Evolutionary conservation across 2,329 filamentous ascomycete species (phyloP).

Genomic region (Pestalotiopsis sp.): DNA sequence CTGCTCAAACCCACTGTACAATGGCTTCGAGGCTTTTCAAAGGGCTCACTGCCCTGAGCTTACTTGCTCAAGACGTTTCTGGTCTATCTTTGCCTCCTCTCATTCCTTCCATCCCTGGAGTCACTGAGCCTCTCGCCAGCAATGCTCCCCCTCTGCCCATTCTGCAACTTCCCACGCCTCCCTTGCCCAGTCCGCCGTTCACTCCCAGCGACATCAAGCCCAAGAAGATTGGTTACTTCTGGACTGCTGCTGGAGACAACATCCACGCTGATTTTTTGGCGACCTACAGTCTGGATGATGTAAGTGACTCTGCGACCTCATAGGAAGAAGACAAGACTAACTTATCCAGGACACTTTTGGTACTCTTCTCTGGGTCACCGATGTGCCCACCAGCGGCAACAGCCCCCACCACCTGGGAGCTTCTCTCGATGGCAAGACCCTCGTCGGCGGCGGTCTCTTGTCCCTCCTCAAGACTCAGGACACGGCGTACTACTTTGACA

Average conservation of each 20-base stretch:
- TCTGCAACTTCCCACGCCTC: slow-evolving; percentile 61
- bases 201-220: slow-evolving; percentile 57
- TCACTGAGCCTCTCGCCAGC: slow-evolving; percentile 57
- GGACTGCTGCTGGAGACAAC: slow-evolving; percentile 64
- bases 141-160: slow-evolving; percentile 58
- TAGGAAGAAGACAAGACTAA: background rate
- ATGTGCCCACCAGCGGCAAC: slow-evolving; percentile 62
- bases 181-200: slow-evolving; percentile 56
- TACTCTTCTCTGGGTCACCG: slow-evolving; percentile 58
- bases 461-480: slow-evolving; percentile 64
- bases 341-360: slow-evolving; percentile 58
- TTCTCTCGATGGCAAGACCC: slow-evolving; percentile 57
- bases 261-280: slow-evolving; percentile 61
- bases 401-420: slow-evolving; percentile 61
- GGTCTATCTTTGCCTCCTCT: slow-evolving; percentile 50
- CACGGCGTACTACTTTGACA: slow-evolving; percentile 65
- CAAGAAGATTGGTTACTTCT: slow-evolving; percentile 69
- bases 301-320: slow-evolving; percentile 25
- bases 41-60: background rate
- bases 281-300: slow-evolving; percentile 61
- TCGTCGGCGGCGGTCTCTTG: slow-evolving; percentile 60
- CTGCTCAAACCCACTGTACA: background rate
- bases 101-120: slow-evolving; percentile 60
- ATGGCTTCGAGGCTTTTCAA: background rate
- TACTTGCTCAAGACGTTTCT: slow-evolving; percentile 1